Conservation (phyloP, 176 grass and related monocot genomes). For the Bolboschoenus planiculmis region DNA sequence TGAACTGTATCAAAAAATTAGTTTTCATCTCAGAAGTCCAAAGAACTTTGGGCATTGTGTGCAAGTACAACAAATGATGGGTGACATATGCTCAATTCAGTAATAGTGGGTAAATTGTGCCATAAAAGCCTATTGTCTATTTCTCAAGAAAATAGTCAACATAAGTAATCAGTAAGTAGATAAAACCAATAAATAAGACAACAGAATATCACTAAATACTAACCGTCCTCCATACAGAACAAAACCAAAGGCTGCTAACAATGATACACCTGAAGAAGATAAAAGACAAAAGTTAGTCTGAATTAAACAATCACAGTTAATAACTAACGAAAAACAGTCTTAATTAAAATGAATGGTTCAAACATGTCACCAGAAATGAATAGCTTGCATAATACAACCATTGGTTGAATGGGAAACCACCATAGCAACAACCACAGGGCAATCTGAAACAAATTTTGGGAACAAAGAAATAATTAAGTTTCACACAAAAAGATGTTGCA, state of each 20-base stretch:
- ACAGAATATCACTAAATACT: not conserved
- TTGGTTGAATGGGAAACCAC: conserved; percentile 46
- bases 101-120: not conserved
- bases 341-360: not conserved
- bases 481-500: not conserved
- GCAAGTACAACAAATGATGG: not conserved
- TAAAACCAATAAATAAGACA: conserved; percentile 8
- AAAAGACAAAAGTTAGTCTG: not conserved
- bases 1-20: not conserved
- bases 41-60: not conserved
- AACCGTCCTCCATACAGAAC: conserved; percentile 71
- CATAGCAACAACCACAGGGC: conserved; percentile 45
- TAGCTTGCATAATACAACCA: conserved; percentile 42
- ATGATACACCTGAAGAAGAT: conserved; percentile 44
- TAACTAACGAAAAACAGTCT: not conserved
- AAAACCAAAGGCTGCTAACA: conserved; percentile 71
- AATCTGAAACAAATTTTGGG: conserved; percentile 34
- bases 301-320: not conserved
- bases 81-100: not conserved
- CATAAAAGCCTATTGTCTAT: not conserved
- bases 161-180: not conserved
- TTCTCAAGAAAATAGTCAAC: not conserved
- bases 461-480: not conserved
- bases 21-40: not conserved
- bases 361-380: conserved; percentile 38